Conservation (phyloP, 2,329 filamentous ascomycete genomes). For the Shiraia bambusicola region DNA sequence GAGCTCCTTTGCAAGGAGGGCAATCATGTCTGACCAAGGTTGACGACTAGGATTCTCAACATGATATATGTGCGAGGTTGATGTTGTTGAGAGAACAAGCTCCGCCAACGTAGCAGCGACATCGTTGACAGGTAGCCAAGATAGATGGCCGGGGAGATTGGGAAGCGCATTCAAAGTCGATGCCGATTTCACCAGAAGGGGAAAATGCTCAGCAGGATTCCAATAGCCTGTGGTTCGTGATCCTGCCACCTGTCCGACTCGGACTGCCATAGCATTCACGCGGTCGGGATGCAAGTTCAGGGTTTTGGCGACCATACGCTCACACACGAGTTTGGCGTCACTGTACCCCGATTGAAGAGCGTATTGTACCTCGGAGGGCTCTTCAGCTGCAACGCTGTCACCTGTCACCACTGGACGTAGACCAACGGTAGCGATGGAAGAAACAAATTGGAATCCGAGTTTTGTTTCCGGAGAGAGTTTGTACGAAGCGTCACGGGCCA, state of each 20-base stretch:
- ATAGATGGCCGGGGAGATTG: constrained; percentile 1
- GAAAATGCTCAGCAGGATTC: constrained; percentile 57
- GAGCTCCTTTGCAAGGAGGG: constrained; percentile 34
- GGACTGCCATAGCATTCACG: constrained; percentile 50
- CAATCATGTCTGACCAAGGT: constrained; percentile 43
- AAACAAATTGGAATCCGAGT: constrained; percentile 46
- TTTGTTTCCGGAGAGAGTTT: constrained; percentile 8
- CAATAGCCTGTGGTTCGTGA: constrained; percentile 54
- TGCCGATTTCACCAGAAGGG: constrained; percentile 54
- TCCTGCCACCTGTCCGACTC: constrained; percentile 58
- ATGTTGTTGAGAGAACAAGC: constrained; percentile 26
- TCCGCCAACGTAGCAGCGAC: constrained; percentile 41
- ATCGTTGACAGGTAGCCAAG: constrained; percentile 52
- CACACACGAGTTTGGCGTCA: constrained; percentile 57
- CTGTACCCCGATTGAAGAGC: constrained; percentile 45
- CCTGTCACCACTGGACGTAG: constrained; percentile 15
- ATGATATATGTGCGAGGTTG: constrained; percentile 45
- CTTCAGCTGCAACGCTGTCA: constrained; percentile 29
- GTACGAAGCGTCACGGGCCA: constrained; percentile 42
- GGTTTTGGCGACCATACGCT: constrained; percentile 54
- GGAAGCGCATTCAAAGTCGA: constrained; percentile 51
- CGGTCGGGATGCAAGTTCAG: constrained; percentile 45
- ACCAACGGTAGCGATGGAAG: constrained; percentile 47
- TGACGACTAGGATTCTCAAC: constrained; percentile 51
- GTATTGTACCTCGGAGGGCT: no score